Evolutionary conservation across 495 filamentous ascomycete genomes (phyloP).

Genomic region (Wilcoxina mikolae): DNA sequence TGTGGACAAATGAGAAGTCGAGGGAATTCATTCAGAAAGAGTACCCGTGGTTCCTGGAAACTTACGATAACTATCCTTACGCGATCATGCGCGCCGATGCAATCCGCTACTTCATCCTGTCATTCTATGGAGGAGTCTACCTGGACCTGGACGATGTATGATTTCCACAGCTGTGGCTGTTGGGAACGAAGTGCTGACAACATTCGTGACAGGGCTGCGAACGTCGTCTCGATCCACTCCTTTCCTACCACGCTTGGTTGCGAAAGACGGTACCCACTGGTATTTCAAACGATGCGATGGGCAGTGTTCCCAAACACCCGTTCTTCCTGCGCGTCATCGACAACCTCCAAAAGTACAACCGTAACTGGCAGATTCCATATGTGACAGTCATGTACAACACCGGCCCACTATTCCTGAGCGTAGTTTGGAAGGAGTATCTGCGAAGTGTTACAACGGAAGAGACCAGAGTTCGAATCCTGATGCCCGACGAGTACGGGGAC

Average conservation of each 20-base stretch:
- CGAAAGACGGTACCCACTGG: slow-evolving; percentile 68
- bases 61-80: slow-evolving; percentile 65
- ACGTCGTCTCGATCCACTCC: slow-evolving; percentile 62
- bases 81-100: slow-evolving; percentile 77
- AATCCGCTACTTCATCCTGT: slow-evolving; percentile 76
- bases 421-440: slow-evolving; percentile 72
- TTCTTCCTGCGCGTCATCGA: slow-evolving; percentile 68
- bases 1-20: slow-evolving; percentile 73
- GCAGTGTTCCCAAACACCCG: slow-evolving; percentile 60
- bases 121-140: slow-evolving; percentile 73
- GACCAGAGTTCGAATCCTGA: slow-evolving; percentile 26
- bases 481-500: slow-evolving; percentile 43
- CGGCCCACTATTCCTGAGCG: slow-evolving; percentile 68
- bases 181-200: neutral
- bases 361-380: slow-evolving; percentile 67
- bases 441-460: slow-evolving; percentile 23
- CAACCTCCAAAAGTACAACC: slow-evolving; percentile 52
- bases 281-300: slow-evolving; percentile 83
- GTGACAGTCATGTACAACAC: slow-evolving; percentile 82
- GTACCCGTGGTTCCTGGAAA: slow-evolving; percentile 77
- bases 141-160: slow-evolving; percentile 77
- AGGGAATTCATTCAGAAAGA: slow-evolving; percentile 60
- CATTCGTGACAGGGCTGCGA: slow-evolving; percentile 53
- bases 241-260: slow-evolving; percentile 69
- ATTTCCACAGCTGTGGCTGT: slow-evolving; percentile 2